Conservation (phyloP, 768 basidiomycete genomes). For the Lentinula guzmanii region DNA sequence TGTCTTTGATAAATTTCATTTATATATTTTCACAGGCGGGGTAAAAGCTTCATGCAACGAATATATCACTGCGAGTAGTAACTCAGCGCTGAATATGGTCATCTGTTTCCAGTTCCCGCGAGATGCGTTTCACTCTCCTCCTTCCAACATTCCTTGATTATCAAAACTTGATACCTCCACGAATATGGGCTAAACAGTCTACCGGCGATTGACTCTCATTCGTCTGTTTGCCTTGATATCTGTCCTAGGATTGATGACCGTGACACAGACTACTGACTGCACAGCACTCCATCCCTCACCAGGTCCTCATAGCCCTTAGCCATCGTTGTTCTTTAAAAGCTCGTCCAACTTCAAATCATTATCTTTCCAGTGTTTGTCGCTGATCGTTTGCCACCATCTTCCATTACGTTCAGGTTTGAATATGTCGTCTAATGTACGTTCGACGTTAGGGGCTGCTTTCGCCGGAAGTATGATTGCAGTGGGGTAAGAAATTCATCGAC, state of each 20-base stretch:
- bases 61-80: too few species aligned
- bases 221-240: not conserved
- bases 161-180: not conserved
- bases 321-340: too few species aligned
- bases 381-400: not conserved
- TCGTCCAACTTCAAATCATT: not conserved
- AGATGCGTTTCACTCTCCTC: too few species aligned
- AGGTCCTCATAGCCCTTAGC: too few species aligned
- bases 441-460: slow-evolving; percentile 7
- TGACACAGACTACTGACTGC: not conserved
- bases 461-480: slow-evolving; percentile 9
- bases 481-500: not conserved
- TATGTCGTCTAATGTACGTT: slow-evolving; percentile 4
- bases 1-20: too few species aligned
- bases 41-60: too few species aligned
- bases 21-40: too few species aligned
- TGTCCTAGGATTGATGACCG: not conserved
- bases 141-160: not conserved
- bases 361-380: not conserved
- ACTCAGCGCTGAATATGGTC: too few species aligned
- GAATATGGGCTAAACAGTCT: not conserved
- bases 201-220: not conserved
- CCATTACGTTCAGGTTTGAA: not conserved
- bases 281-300: too few species aligned
- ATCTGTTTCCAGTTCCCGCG: too few species aligned